These are phyloP conservation scores for Priceomyces medius DNA, from an alignment of 805 yeast genomes.

Conservation along the genomic window DNA sequence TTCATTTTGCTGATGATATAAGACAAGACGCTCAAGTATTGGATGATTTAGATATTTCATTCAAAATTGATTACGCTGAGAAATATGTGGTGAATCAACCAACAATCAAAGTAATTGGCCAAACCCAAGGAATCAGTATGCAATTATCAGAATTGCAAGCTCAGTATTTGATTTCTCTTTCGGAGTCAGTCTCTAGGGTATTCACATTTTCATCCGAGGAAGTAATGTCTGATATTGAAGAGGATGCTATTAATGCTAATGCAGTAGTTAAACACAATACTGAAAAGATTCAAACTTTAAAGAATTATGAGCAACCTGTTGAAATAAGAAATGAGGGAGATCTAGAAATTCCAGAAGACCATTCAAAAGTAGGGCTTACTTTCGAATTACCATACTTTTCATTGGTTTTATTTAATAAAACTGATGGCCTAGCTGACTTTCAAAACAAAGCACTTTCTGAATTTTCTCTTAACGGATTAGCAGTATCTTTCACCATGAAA, in stretches of 20 bases:
- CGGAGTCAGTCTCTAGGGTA: conserved; percentile 55
- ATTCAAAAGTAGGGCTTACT: conserved; percentile 42
- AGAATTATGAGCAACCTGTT: not conserved
- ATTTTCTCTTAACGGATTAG: conserved; percentile 57
- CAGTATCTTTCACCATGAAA: conserved; percentile 49
- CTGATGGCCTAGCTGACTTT: conserved; percentile 35
- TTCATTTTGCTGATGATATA: conserved; percentile 45
- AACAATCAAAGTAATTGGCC: conserved; percentile 51
- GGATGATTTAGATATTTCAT: conserved; percentile 59
- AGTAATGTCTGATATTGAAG: conserved; percentile 48
- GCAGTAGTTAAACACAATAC: conserved; percentile 32
- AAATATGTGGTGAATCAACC: conserved; percentile 41
- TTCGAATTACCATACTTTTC: conserved; percentile 66
- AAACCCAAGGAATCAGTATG: conserved; percentile 61
- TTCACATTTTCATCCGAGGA: conserved; percentile 44
- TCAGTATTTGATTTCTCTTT: conserved; percentile 52
- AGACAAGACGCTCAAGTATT: conserved; percentile 63
- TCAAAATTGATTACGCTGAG: conserved; percentile 58
- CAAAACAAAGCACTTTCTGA: conserved; percentile 33
- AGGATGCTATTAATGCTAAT: conserved; percentile 68
- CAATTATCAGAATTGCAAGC: conserved; percentile 74
- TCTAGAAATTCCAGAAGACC: conserved; percentile 23
- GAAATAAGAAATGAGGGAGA: conserved; percentile 1
- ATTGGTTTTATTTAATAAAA: conserved; percentile 57
- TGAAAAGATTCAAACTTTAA: not conserved